A percentile compares a stretch with the other conserved stretches of the same genome.
Conservation (phyloP, 495 filamentous ascomycete genomes). For the Aspergillus nidulans region DNA sequence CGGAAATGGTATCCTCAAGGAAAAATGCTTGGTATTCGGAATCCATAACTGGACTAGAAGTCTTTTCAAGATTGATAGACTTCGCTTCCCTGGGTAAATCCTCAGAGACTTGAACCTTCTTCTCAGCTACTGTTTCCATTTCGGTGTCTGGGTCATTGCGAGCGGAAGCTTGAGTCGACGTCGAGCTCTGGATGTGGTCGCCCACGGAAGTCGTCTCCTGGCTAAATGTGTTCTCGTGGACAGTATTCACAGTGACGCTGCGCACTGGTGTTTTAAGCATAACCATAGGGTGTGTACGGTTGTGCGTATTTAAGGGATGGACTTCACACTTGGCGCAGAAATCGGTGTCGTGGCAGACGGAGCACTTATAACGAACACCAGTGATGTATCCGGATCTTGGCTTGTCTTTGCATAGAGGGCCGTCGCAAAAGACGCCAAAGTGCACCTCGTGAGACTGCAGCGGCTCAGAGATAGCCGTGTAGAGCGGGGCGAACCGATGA, state of each 20-base stretch:
- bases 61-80: conserved; percentile 21
- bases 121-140: conserved; percentile 53
- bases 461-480: conserved; percentile 65
- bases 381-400: conserved; percentile 62
- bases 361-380: conserved; percentile 93
- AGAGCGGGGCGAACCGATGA: conserved; percentile 89
- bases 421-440: conserved; percentile 89
- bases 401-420: conserved; percentile 73
- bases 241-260: conserved; percentile 81
- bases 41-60: background rate
- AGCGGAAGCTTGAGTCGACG: conserved; percentile 49
- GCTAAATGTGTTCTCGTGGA: conserved; percentile 66
- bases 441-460: conserved; percentile 54
- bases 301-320: conserved; percentile 76
- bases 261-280: conserved; percentile 95
- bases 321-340: conserved; percentile 96
- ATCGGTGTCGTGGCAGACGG: conserved; percentile 92
- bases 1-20: conserved; percentile 68
- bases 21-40: conserved; percentile 65
- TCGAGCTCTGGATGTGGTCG: conserved; percentile 47
- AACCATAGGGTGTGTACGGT: conserved; percentile 90
- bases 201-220: conserved; percentile 60
- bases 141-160: conserved; percentile 49
- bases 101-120: conserved; percentile 53
- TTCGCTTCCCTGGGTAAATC: conserved; percentile 22